A percentile compares a stretch with the other conserved stretches of the same genome.
phyloP scores from a whole-genome alignment of 164 flowering plant genomes.

The Umbilicus rupestris region DNA sequence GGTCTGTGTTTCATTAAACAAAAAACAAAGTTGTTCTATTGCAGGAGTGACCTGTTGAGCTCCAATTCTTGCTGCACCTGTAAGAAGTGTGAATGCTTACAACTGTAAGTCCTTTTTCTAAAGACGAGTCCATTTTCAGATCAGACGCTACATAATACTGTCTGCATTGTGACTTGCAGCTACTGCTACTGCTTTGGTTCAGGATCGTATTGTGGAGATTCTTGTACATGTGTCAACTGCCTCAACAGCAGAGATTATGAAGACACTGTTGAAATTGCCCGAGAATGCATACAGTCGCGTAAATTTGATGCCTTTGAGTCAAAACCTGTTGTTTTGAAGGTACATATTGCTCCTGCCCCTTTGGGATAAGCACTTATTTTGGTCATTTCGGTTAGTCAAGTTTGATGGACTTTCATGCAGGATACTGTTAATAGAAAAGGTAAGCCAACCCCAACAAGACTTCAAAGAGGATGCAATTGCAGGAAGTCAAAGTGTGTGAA shows the following conservation, averaged over 20 bases:
- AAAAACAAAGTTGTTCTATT: too few relatives aligned
- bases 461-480: conserved; percentile 19
- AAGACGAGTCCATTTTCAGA: background rate
- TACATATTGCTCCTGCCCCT: background rate
- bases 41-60: too few relatives aligned
- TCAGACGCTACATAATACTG: background rate
- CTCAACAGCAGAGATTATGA: conserved; percentile 7
- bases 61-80: background rate
- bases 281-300: conserved; percentile 7
- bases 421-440: background rate
- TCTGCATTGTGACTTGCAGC: background rate
- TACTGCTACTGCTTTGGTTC: conserved; percentile 15
- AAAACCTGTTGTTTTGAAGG: background rate
- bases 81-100: conserved; percentile 12
- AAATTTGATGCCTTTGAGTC: conserved; percentile 14
- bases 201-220: conserved; percentile 8
- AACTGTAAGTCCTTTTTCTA: conserved; percentile 13
- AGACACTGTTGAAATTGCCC: conserved; percentile 4
- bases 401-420: background rate
- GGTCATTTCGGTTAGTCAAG: background rate
- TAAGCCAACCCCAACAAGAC: conserved; percentile 12
- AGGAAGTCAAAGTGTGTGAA: conserved; percentile 16
- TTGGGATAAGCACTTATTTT: background rate
- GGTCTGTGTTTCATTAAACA: too few relatives aligned
- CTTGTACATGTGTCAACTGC: conserved; percentile 13